Evolutionary conservation across 208 protist genomes (phyloP).

Genomic region (Wallacemonas sp.): DNA sequence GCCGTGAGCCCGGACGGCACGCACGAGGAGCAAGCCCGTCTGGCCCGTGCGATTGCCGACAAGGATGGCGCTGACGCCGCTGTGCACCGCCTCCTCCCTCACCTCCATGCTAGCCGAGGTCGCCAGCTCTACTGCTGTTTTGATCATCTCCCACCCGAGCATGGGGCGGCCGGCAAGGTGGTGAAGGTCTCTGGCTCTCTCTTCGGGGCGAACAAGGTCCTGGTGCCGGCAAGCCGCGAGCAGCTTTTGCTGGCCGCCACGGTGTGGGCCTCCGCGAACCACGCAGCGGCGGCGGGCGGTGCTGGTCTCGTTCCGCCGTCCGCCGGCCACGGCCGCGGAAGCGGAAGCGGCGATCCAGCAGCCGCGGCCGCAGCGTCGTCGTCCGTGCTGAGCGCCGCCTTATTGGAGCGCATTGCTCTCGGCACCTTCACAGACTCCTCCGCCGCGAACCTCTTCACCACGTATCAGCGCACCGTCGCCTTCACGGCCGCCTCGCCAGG

Average conservation of each 20-base stretch:
- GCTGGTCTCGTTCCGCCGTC: not conserved
- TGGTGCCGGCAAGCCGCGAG: constrained; percentile 50
- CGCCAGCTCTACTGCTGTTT: constrained; percentile 10
- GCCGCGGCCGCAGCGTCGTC: not conserved
- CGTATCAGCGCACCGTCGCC: constrained; percentile 21
- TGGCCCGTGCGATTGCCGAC: not conserved
- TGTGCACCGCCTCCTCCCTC: constrained; percentile 21
- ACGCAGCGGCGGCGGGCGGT: not conserved
- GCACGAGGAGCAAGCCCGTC: not conserved
- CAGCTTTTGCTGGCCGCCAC: constrained; percentile 55
- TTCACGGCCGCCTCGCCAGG: not conserved
- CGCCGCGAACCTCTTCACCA: constrained; percentile 31
- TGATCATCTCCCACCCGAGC: constrained; percentile 5
- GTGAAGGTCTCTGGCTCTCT: constrained; percentile 29
- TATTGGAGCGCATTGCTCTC: constrained; percentile 62
- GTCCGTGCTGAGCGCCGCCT: constrained; percentile 18
- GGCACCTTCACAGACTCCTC: constrained; percentile 62
- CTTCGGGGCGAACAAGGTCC: constrained; percentile 48
- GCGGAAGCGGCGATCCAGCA: not conserved
- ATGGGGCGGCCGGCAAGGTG: not conserved
- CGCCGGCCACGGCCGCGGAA: not conserved
- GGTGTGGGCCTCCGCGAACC: constrained; percentile 15
- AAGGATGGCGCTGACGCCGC: constrained; percentile 20
- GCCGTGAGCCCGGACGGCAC: not conserved
- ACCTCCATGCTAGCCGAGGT: constrained; percentile 9